Base-by-base conservation (phyloP, 176 grass and related monocot species). In the Triticum dicoccoides region DNA sequence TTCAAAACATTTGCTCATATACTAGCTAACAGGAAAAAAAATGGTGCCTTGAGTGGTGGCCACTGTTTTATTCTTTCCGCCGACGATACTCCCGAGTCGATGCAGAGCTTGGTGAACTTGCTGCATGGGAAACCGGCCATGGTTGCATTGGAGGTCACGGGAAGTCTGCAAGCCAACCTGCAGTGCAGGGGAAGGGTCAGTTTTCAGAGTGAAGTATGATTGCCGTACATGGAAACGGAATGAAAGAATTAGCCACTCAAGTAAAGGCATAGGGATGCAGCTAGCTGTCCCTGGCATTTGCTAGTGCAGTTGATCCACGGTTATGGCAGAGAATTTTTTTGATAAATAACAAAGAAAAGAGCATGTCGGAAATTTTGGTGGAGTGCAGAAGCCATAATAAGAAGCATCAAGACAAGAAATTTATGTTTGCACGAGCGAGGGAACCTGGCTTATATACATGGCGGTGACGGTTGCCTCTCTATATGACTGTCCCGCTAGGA, bases 401-500 rank as follows among this genome's bases (percentile, higher is more conserved):
- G 35, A 37, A 37, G 35, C 35, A 37, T 37, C 6, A 45, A 73
- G 37, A 73, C 27, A 79, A 81, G 30, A 12, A 87, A 68, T 27
- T 30, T 79, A 27, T 61, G 59, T 67, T 66, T 79, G 13, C 27
- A 13, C 12, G 29, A 1, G 77, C 80, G 54, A 39, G 14, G 39
- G 35, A 54, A 80, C 84, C 84, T 59, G 7, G 7, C 6, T 92
- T 88, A 79, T 88, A 45, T 86, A 86, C 78, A 88, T 30, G 79
- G 4, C 23, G 44, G 21, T 80, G 49, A 81, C 14, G 37, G 5
- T 33, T 69, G 61, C 49, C 38, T 81, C 76, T 81, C 76, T 81
- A 98, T 86, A 98, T 94, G 82, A 94, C 71, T 61, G 93, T 94
- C 64, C 94, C 94, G 33, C 87, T 96, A 20, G 94, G 97, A 21